Base-by-base conservation (phyloP, 1,139 yeast genomes). In the Taphrina sp. region DNA sequence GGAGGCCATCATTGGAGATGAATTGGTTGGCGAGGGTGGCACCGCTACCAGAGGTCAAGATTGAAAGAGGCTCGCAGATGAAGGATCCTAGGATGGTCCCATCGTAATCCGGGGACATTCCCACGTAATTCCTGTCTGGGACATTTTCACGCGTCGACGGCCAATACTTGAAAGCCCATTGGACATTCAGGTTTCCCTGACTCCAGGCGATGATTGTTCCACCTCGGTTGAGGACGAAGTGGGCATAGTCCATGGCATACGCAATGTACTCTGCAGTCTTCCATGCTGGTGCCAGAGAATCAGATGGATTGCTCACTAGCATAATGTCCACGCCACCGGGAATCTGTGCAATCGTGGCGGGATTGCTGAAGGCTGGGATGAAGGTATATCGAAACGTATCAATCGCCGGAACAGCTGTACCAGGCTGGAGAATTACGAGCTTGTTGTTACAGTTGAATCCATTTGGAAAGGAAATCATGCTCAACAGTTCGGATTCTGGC, bases 131-230 rank as follows among this genome's bases (percentile, higher is more conserved):
- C 26, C 47, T 24, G 5, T 38, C 47, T 7, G 19, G 20, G 16
- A 43, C 47, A 14, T 43, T 20, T 8, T 36, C 31, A 5, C 47
- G 24, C 16, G 47, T 43, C n/a, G 47, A 43, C 20, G 47, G 47
- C 52, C 52, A 45, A 34, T 45, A 45, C 34, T 45, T 45, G 52
- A 45, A 35, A 3, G 52, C 52, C 52, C 52, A 45, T 24, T 45
- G 52, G 17, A 35, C 42, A 23, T 45, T 45, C 52, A 45, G 16
- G 17, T 45, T 45, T 23, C 52, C 52, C 17, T 45, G 52, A 34
- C 42, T 35, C 52, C 52, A 45, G 12, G 52, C 52, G 16, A 45
- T 34, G 42, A 45, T 26, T 5, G 52, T 45, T 3, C 42, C 42
- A 4, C 33, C 42, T 17, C 52, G 31, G 12, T 35, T 35, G 23